Conservation (phyloP, 495 filamentous ascomycete species). For the Thermothielavioides terrestris region DNA sequence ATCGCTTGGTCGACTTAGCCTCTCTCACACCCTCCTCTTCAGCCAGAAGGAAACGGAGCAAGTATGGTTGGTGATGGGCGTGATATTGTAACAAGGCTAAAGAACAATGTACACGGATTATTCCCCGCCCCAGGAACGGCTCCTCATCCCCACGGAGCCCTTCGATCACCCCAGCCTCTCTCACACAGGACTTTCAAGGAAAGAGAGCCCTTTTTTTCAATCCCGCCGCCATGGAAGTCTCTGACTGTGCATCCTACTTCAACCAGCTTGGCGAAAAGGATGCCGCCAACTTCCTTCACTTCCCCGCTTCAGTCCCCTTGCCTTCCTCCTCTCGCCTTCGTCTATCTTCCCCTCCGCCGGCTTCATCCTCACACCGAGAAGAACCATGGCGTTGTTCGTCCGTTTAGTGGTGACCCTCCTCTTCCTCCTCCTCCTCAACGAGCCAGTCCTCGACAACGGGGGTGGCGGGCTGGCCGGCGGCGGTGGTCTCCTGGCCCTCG, state of each 20-base stretch:
- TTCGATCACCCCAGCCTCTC: neutral
- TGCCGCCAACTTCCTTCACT: neutral
- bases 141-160: neutral
- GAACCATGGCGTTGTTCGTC: no score
- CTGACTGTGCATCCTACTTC: neutral
- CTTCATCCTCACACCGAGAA: neutral
- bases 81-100: slow-evolving; percentile 21
- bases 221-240: neutral
- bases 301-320: neutral
- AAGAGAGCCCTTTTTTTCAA: neutral
- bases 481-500: slow-evolving; percentile 63
- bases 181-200: neutral
- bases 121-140: slow-evolving; percentile 20
- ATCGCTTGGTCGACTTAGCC: no score
- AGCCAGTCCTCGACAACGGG: slow-evolving; percentile 43
- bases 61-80: neutral
- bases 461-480: slow-evolving; percentile 25
- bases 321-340: neutral
- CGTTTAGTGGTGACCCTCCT: slow-evolving; percentile 34
- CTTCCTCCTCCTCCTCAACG: slow-evolving; percentile 41
- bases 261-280: neutral
- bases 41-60: no score
- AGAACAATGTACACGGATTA: slow-evolving; percentile 41
- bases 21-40: no score
- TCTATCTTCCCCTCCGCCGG: neutral